Percentiles rank a stretch among this genome's conserved stretches.
These are phyloP conservation scores for Aegilops speltoides DNA, from an alignment of 176 grass and related monocot genomes.

Conservation along the genomic window DNA sequence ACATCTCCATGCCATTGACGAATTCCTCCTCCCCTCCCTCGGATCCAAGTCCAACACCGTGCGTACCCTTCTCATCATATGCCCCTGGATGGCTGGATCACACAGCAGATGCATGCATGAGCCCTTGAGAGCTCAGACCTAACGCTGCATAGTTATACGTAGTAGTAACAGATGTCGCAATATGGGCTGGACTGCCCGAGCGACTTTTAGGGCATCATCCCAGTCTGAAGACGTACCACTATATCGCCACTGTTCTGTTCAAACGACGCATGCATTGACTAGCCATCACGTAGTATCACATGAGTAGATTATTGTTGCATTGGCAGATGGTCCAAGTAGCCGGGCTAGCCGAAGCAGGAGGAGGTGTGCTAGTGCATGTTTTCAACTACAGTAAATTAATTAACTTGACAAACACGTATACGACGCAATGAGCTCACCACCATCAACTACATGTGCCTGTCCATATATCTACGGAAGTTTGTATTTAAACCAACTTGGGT, in stretches of 20 bases:
- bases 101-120: not conserved
- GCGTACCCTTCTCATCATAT: not conserved
- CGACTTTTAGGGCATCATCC: conserved; percentile 38
- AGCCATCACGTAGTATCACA: not conserved
- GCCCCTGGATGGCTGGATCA: not conserved
- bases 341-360: conserved; percentile 4
- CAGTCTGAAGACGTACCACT: conserved; percentile 11
- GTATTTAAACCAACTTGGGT: not conserved
- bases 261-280: conserved; percentile 53
- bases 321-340: conserved; percentile 29
- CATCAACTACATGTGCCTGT: not conserved
- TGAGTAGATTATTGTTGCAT: not conserved
- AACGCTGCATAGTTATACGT: not conserved
- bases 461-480: not conserved
- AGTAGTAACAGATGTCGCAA: conserved; percentile 12
- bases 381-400: not conserved
- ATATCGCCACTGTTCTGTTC: not conserved
- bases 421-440: conserved; percentile 15
- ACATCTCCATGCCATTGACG: not conserved
- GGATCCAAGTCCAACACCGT: not conserved
- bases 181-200: conserved; percentile 35
- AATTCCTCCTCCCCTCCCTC: not conserved
- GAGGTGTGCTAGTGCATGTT: not conserved
- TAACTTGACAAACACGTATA: not conserved
- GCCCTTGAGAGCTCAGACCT: conserved; percentile 19